Evolutionary conservation across 495 filamentous ascomycete species (phyloP), one percentile per base, ranked within the genome.

Genomic region (Aspergillus haitiensis): DNA sequence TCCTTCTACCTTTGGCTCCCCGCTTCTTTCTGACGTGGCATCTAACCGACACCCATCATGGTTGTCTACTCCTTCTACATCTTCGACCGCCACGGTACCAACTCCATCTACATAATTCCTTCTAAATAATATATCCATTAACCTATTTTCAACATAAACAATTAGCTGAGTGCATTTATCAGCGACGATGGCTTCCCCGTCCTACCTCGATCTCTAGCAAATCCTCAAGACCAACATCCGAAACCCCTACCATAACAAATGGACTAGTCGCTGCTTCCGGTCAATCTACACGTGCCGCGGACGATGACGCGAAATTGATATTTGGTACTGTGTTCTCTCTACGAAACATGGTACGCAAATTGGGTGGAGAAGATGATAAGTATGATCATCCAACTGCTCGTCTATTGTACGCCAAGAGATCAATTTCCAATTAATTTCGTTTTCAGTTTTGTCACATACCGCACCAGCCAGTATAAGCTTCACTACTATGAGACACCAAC

Each of bases 401-500:
- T n/a, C 33, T 57, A 40, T 52, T 56, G 48, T 27, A 13, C 35
- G 39, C 35, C 11, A 7, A 44, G 15, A 10, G 27, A 34, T n/a
- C 34, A 21, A 51, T 34, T 9, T 31, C 6, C 27, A 51, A 37
- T 56, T 50, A 10, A 11, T 31, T 44, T 32, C 13, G n/a, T 3
- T 48, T 55, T 59, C 76, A 93, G 88, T 72, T 98, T 97, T 74
- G 87, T 97, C 61, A 86, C 85, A 37, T 98, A 87, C 75, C 85
- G 89, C 65, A 98, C 94, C 54, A 88, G 82, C 64, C 90, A 96
- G 71, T 98, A 98, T 78, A 97, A 97, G 76, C 85, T 98, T 55
- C 94, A 98, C 78, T 98, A 96, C 78, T 98, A 97, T 82, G 94
- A 98, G 80, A 97, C 94, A 12, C 90, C 91, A 0, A 96, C 92